Evolutionary conservation across 1,284 basidiomycete genomes (phyloP), one percentile per base, ranked within the genome.

Genomic region (Inonotus obliquus): DNA sequence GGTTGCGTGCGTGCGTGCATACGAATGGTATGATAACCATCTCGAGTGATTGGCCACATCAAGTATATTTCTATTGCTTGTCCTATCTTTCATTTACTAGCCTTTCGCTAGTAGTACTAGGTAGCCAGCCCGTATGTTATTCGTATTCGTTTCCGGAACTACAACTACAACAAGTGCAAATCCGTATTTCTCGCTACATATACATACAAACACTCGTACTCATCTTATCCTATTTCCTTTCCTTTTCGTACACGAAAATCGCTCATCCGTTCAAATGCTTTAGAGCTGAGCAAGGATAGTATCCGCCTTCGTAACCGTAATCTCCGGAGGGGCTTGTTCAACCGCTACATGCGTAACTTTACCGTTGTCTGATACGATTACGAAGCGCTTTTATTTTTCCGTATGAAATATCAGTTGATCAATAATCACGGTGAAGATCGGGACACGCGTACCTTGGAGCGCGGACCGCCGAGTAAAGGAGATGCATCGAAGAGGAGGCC

Each of bases 381-480:
- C 69, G 45, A 54, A 63, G 27, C 62, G 62, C 58, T 60, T 32
- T 32, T 4, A 4, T 32, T 9, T 4, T 32, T 4, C 4, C 4
- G 9, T 4, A 32, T 4, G 32, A 32, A 32, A 32, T 32, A 32
- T n/a, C n/a, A n/a, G n/a, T n/a, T n/a, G n/a, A n/a, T n/a, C n/a
- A n/a, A n/a, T n/a, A n/a, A n/a, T n/a, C n/a, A n/a, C n/a, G n/a
- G n/a, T n/a, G n/a, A n/a, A n/a, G n/a, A n/a, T n/a, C n/a, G n/a
- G n/a, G n/a, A n/a, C n/a, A n/a, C n/a, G n/a, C n/a, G n/a, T 62
- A 86, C 87, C 81, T 89, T 86, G 44, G 87, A 77, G 59, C 89
- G 85, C 11, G 81, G 80, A 14, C 77, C 79, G 51, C 89, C 89
- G 27, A 92, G 80, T 29, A 83, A 68, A 1, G 75, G 72, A 6